Evolutionary conservation across 805 yeast species (phyloP).

Genomic region (Zygosaccharomyces rouxii): DNA sequence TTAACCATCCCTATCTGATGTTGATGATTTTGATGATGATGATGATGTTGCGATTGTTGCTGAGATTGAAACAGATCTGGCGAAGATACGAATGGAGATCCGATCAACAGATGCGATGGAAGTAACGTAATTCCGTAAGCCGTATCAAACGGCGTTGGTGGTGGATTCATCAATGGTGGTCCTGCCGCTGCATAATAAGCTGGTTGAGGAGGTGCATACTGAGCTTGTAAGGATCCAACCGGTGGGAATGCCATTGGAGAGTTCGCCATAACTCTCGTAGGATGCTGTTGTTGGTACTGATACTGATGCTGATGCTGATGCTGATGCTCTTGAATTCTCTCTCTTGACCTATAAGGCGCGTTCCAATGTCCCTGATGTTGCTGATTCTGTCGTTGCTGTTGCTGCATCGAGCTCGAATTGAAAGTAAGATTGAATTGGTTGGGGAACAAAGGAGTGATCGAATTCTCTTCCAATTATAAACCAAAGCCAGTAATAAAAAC

Average conservation of each 20-base stretch:
- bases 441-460: background rate
- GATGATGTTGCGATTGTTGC: slow-evolving; percentile 21
- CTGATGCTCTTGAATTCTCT: slow-evolving; percentile 5
- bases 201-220: slow-evolving; percentile 12
- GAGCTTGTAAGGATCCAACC: slow-evolving; percentile 8
- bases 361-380: slow-evolving; percentile 4
- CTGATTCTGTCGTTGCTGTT: slow-evolving; percentile 1
- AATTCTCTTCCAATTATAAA: slow-evolving; percentile 2
- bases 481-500: background rate
- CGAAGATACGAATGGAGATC: slow-evolving; percentile 52
- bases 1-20: slow-evolving; percentile 9
- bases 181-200: slow-evolving; percentile 11
- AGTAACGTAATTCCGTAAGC: slow-evolving; percentile 57
- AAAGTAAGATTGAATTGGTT: background rate
- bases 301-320: slow-evolving; percentile 4
- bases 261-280: slow-evolving; percentile 5
- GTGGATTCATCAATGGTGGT: slow-evolving; percentile 20
- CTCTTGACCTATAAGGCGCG: slow-evolving; percentile 2
- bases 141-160: slow-evolving; percentile 57
- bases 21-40: slow-evolving; percentile 9
- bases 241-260: slow-evolving; percentile 10
- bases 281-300: slow-evolving; percentile 5
- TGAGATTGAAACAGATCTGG: slow-evolving; percentile 36
- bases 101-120: slow-evolving; percentile 56
- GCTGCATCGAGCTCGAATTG: slow-evolving; percentile 1